Conservation (phyloP, 192 early-diverging fungal genomes). For the Backusella liffmaniae region DNA sequence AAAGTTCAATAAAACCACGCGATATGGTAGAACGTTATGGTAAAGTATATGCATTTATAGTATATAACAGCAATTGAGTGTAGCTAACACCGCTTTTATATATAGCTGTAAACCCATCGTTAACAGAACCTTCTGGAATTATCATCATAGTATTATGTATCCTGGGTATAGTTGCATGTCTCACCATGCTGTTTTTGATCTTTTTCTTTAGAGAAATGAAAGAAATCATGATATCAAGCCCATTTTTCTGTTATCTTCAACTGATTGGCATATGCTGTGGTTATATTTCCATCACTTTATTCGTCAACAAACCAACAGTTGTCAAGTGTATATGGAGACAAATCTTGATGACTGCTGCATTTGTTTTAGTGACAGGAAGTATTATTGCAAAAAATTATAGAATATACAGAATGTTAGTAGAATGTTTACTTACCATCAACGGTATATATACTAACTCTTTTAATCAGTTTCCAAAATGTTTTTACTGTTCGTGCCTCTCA, state of each 20-base stretch:
- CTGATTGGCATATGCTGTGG: constrained; percentile 36
- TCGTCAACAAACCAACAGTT: constrained; percentile 25
- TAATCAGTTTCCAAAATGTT: constrained; percentile 20
- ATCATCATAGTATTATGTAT: constrained; percentile 30
- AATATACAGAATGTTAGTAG: constrained; percentile 31
- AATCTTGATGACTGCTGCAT: constrained; percentile 37
- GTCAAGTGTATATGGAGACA: constrained; percentile 34
- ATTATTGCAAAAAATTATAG: constrained; percentile 55
- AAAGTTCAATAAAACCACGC: constrained; percentile 27
- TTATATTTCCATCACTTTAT: constrained; percentile 34
- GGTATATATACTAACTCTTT: too few species aligned
- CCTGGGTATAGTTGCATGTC: constrained; percentile 31
- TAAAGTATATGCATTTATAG: background rate
- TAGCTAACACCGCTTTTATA: background rate
- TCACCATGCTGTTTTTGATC: constrained; percentile 36
- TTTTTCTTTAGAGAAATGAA: constrained; percentile 35
- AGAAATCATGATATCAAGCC: constrained; percentile 44
- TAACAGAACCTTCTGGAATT: constrained; percentile 22
- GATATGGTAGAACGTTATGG: constrained; percentile 25
- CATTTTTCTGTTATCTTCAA: constrained; percentile 46
- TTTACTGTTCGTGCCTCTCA: constrained; percentile 33
- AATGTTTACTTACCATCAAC: too few species aligned
- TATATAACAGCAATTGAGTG: background rate
- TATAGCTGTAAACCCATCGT: constrained; percentile 34
- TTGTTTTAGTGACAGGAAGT: constrained; percentile 43